Percentiles rank a stretch among this genome's conserved stretches.
Evolutionary conservation across 2,329 filamentous ascomycete genomes (phyloP).

Genomic region (Aspergillus piperis): DNA sequence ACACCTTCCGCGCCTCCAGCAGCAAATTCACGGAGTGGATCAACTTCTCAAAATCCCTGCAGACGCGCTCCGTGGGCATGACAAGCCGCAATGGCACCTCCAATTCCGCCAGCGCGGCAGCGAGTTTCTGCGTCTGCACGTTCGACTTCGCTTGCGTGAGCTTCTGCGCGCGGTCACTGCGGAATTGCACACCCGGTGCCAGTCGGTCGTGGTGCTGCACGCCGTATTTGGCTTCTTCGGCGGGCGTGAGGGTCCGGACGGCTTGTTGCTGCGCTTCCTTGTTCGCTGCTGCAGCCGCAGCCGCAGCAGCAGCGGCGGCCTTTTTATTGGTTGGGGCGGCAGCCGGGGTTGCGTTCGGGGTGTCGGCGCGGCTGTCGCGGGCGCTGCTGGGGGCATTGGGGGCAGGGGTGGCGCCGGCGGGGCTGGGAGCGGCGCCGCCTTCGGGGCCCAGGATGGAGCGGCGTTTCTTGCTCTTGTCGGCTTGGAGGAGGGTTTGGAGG

Average conservation of each 20-base stretch:
- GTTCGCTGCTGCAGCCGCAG: slow-evolving; percentile 40
- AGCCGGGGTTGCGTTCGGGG: slow-evolving; percentile 30
- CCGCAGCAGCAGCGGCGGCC: slow-evolving; percentile 38
- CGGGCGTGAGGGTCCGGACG: slow-evolving; percentile 69
- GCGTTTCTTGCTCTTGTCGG: slow-evolving; percentile 87
- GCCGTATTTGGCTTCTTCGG: slow-evolving; percentile 78
- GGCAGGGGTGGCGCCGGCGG: slow-evolving; percentile 55
- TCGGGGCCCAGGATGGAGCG: slow-evolving; percentile 68
- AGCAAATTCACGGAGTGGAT: slow-evolving; percentile 50
- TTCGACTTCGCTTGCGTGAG: slow-evolving; percentile 54
- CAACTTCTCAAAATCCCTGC: slow-evolving; percentile 52
- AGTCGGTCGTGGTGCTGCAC: slow-evolving; percentile 84
- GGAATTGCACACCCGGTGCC: slow-evolving; percentile 83
- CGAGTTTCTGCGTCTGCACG: slow-evolving; percentile 52
- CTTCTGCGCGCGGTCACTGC: slow-evolving; percentile 61
- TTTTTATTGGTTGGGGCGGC: slow-evolving; percentile 34
- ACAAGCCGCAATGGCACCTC: slow-evolving; percentile 49
- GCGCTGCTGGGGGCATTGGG: slow-evolving; percentile 38
- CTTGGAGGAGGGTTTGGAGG: slow-evolving; percentile 76
- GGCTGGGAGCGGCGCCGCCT: slow-evolving; percentile 48
- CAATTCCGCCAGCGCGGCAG: slow-evolving; percentile 49
- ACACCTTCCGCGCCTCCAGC: slow-evolving; percentile 50
- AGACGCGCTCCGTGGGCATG: slow-evolving; percentile 54
- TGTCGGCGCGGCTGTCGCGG: slow-evolving; percentile 41
- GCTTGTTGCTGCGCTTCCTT: slow-evolving; percentile 53